Base-by-base conservation (phyloP, 176 grass and related monocot genomes). In the Avena atlantica region DNA sequence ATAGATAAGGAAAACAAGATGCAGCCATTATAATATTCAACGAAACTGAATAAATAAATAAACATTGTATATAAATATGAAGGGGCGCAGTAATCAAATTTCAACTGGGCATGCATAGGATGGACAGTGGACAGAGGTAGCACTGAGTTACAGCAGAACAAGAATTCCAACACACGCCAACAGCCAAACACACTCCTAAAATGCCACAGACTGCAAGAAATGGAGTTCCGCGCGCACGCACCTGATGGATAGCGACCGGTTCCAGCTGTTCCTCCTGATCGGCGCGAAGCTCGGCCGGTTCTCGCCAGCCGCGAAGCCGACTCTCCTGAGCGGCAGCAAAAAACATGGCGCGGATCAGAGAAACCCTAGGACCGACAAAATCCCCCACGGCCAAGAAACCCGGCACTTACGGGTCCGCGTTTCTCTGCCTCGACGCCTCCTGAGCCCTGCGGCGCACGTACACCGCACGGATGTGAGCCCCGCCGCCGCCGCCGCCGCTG, bases 241-340 rank as follows among this genome's bases (percentile, higher is more conserved):
- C 96, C 96, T 98, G 81, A 94, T 98, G 58, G 96, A 98, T 27
- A 98, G 96, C 79, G 96, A 92, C 16, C 89, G 96, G 25, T 91
- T 95, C 95, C 95, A 98, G 88, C 91, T 95, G 17, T 81, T 92
- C 65, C 87, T 90, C 89, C 91, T 94, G 81, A 68, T 50, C 9
- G 78, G 87, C 49, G 2, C 81, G 47, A 90, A 92, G 88, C 93
- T 91, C 88, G 83, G 81, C 85, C 90, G 87, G 34, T 67, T 85
- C 62, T 92, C 69, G 52, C 66, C 82, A 27, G 74, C 77, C 36
- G 73, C 73, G 8, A 89, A 57, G 67, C 84, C 21, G 79, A 80
- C 68, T 44, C 79, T 94, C 50, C 67, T 85, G 69, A 57, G 20
- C 25, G 60, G 51, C 81, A 70, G 4, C 14, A 34, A 34, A 83